These are phyloP conservation scores for Penicillium sp. DNA, from an alignment of 2,329 filamentous ascomycete genomes.

Conservation along the genomic window DNA sequence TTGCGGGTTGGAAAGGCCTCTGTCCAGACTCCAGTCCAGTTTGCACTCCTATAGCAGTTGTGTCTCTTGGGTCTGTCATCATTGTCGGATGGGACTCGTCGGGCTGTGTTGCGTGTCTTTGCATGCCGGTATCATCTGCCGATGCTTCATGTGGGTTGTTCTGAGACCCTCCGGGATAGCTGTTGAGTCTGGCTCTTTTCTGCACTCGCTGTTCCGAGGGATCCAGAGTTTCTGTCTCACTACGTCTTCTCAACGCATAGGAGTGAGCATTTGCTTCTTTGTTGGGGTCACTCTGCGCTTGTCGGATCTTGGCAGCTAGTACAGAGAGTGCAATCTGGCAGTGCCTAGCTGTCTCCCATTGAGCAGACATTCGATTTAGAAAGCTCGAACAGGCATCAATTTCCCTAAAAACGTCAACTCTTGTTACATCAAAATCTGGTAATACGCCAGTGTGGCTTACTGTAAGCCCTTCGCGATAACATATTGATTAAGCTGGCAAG, in stretches of 20 bases:
- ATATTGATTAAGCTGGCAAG: conserved; percentile 47
- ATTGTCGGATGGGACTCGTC: not conserved
- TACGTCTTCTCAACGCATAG: conserved; percentile 11
- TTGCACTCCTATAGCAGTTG: not conserved
- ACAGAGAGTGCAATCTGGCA: conserved; percentile 42
- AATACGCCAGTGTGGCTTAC: conserved; percentile 24
- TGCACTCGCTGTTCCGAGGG: not conserved
- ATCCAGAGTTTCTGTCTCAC: not conserved
- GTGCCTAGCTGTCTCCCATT: conserved; percentile 47
- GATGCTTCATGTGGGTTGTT: not conserved
- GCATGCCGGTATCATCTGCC: not conserved
- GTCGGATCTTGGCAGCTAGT: conserved; percentile 38
- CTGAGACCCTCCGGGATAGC: not conserved
- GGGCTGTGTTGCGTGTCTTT: not conserved
- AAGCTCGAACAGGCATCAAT: conserved; percentile 39
- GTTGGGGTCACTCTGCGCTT: conserved; percentile 3
- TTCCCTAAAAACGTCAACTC: conserved; percentile 32
- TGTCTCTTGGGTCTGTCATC: not conserved
- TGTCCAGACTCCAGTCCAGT: not conserved
- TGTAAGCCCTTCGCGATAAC: conserved; percentile 37
- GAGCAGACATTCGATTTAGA: conserved; percentile 39
- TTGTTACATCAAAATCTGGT: not conserved
- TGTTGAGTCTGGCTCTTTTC: not conserved
- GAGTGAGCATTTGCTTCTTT: conserved; percentile 7
- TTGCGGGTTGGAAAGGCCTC: not conserved